Evolutionary conservation across 1,284 basidiomycete genomes (phyloP), one percentile per base, ranked within the genome.

Genomic region (Neotropicomus parvogracilis): DNA sequence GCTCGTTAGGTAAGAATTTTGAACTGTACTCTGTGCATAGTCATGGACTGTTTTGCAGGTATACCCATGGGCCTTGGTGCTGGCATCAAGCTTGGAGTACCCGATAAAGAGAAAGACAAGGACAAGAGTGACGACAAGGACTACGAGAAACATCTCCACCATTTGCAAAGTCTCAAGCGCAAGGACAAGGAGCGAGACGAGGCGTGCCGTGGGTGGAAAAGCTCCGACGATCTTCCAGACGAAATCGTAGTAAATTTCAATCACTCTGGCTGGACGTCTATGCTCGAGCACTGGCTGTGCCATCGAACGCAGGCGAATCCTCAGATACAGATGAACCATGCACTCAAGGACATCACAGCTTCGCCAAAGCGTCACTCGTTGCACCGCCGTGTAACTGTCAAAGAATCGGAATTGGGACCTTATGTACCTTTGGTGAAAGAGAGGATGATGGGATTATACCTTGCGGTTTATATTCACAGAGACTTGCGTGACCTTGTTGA

Each of bases 401-500:
- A 70, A 51, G 73, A 75, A 26, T 63, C 61, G 11, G 68, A 72
- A 39, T 75, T 74, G 59, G 85, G 83, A 0, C 89, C 89, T 5
- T 95, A 95, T 59, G 77, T 87, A 58, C 72, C 92, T 12, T 72
- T 93, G 17, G 76, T 80, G 44, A 95, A 95, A 65, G 89, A 94
- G 56, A 76, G 91, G 12, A 76, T 95, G 72, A 89, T 94, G 87
- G 91, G 91, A 1, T 79, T 93, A 39, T 93, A 93, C 64, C 70
- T 88, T 26, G 78, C 85, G 3, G 65, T 90, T 3, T 90, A 84
- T 56, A 74, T 88, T 31, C 82, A 89, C 60, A 76, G 77, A 19
- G 86, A 88, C 56, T 63, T 85, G 21, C 72, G 72, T 33, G 73
- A 74, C 40, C 70, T 85, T 17, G 78, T 90, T 5, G 69, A 70